Base-by-base conservation (phyloP, 768 basidiomycete species). In the Asterophora lycoperdoides region DNA sequence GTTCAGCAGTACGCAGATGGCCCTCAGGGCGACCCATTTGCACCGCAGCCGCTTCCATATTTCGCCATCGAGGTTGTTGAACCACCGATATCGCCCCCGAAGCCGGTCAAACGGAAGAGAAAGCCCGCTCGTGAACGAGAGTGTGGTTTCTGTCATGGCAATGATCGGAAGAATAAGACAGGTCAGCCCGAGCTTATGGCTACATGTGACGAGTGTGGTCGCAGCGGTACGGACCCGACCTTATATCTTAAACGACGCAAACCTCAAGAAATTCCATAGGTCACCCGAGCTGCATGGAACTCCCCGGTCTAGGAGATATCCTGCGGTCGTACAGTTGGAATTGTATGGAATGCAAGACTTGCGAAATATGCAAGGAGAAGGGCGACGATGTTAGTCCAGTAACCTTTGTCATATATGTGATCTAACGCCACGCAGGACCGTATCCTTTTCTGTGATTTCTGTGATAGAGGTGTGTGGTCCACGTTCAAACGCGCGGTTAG, bases 331-430 rank as follows among this genome's bases (percentile, higher is more conserved):
- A 94, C 63, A 71, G 76, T 13, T 97, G 94, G 94, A 79, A 79
- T 52, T 98, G 94, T 62, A 77, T 83, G 30, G 90, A 93, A 56
- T 96, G 94, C 72, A 96, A 95, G 72, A 83, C 73, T 49, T 98
- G 94, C 64, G 90, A 93, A 69, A 72, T 91, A 48, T 97, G 94
- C 62, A 68, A 77, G 38, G 71, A 81, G 59, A 93, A 93, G 62
- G 90, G 88, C 17, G 86, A 92, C 66, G 92, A 93, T 67, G 94
- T 95, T 68, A 69, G 91, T 73, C 44, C 46, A 37, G 32, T 20
- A 26, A 28, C 50, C n/a, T 29, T 32, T 18, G 41, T 14, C 14
- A 9, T 8, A 2, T 20, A 9, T 46, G 8, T 19, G 23, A 8
- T 45, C 60, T 65, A 54, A 67, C 44, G 10, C 40, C 23, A 23